Evolutionary conservation across 192 early-diverging fungal species (phyloP).

Genomic region (Backusella circina): DNA sequence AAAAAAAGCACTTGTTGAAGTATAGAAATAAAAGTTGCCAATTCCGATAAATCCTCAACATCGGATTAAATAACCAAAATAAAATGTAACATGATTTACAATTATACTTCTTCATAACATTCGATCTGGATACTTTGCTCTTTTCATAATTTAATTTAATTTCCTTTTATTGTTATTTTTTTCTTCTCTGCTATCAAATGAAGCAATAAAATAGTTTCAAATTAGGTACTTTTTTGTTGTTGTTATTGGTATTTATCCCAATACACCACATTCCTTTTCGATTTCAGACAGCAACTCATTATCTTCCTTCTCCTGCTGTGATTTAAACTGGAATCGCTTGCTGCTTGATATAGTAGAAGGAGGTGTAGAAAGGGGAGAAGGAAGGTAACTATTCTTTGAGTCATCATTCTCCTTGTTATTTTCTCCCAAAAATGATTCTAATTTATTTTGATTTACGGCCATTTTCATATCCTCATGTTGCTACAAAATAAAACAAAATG

Average conservation of each 20-base stretch:
- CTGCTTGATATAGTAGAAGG: neutral
- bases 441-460: neutral
- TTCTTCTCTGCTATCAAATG: neutral
- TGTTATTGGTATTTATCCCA: neutral
- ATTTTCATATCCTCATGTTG: conserved; percentile 20
- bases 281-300: conserved; percentile 8
- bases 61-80: too few relatives aligned
- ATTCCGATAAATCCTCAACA: too few relatives aligned
- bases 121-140: too few relatives aligned
- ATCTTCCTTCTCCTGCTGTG: conserved; percentile 5
- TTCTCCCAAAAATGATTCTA: neutral
- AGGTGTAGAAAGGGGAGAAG: neutral
- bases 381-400: neutral
- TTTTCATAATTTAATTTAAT: neutral
- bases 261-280: conserved; percentile 9
- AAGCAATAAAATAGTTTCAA: neutral
- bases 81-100: too few relatives aligned
- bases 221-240: neutral
- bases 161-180: neutral
- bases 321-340: neutral
- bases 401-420: neutral
- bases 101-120: too few relatives aligned
- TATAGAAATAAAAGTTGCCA: too few relatives aligned
- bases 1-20: neutral
- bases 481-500: neutral